A percentile compares a stretch with the other conserved stretches of the same genome.
Evolutionary conservation across 1,284 basidiomycete genomes (phyloP).

Genomic region (Jaminaea rosea): DNA sequence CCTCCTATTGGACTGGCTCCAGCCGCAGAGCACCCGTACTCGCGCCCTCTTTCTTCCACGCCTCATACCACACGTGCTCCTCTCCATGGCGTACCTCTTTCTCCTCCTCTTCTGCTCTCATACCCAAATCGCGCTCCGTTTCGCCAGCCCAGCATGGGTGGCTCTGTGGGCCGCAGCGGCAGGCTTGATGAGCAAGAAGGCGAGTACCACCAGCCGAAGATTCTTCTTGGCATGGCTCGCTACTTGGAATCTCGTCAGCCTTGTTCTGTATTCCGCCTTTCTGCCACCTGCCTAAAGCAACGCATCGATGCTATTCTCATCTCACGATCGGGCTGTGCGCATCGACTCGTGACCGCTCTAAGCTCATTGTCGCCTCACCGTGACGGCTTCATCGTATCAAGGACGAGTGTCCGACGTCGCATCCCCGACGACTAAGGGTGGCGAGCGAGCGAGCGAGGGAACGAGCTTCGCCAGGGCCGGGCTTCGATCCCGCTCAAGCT

Average conservation of each 20-base stretch:
- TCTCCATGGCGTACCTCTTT: constrained; percentile 54
- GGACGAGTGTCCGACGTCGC: no score
- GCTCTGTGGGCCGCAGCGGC: constrained; percentile 65
- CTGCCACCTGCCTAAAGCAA: constrained; percentile 71
- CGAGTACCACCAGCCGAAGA: constrained; percentile 1
- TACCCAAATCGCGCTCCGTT: constrained; percentile 78
- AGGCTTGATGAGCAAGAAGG: background rate
- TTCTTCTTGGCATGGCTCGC: constrained; percentile 65
- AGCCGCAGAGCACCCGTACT: background rate
- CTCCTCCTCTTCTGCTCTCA: constrained; percentile 72
- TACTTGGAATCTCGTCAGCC: constrained; percentile 63
- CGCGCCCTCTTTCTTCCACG: no score
- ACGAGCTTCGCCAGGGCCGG: no score
- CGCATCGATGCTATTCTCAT: background rate
- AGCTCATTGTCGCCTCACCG: no score
- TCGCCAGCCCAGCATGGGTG: constrained; percentile 64
- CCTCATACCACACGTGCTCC: constrained; percentile 61
- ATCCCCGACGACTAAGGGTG: no score
- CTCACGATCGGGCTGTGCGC: background rate
- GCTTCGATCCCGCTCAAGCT: no score
- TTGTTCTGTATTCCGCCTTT: constrained; percentile 76
- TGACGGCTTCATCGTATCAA: no score
- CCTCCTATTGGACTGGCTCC: no score
- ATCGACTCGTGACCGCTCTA: no score
- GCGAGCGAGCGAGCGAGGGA: no score